Evolutionary conservation across 2,329 filamentous ascomycete genomes (phyloP).

Genomic region (Alternaria triticimaculans): DNA sequence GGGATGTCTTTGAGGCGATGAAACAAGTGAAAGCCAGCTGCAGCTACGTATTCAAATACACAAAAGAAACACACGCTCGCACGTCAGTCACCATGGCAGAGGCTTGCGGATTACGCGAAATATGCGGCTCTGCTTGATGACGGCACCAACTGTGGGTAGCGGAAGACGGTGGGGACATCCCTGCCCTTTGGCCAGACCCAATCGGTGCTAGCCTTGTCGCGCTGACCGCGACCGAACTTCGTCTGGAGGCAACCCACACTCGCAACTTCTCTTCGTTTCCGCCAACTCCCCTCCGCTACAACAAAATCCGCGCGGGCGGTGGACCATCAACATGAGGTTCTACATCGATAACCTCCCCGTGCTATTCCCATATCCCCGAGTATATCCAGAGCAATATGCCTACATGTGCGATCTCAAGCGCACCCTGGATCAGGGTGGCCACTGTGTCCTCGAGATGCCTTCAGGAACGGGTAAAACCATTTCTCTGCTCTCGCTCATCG

Average conservation of each 20-base stretch:
- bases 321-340: conserved; percentile 70
- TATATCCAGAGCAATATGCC: conserved; percentile 67
- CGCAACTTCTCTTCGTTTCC: conserved; percentile 12
- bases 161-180: conserved; percentile 16
- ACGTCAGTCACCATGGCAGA: background rate
- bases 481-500: conserved; percentile 90
- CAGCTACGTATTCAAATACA: background rate
- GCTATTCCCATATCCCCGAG: conserved; percentile 76
- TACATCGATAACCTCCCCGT: conserved; percentile 76
- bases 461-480: conserved; percentile 98
- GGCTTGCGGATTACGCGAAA: conserved; percentile 8
- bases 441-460: conserved; percentile 98
- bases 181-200: conserved; percentile 5
- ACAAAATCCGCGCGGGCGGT: conserved; percentile 26
- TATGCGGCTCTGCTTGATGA: conserved; percentile 28
- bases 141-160: conserved; percentile 26
- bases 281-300: conserved; percentile 25
- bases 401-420: conserved; percentile 87
- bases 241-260: conserved; percentile 16
- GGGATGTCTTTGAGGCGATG: background rate
- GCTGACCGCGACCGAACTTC: conserved; percentile 5
- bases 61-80: conserved; percentile 5
- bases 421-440: conserved; percentile 91
- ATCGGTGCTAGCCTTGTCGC: conserved; percentile 2
- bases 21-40: background rate